These are phyloP conservation scores for Talaromyces marneffei DNA, from an alignment of 2,329 filamentous ascomycete genomes.

Conservation along the genomic window DNA sequence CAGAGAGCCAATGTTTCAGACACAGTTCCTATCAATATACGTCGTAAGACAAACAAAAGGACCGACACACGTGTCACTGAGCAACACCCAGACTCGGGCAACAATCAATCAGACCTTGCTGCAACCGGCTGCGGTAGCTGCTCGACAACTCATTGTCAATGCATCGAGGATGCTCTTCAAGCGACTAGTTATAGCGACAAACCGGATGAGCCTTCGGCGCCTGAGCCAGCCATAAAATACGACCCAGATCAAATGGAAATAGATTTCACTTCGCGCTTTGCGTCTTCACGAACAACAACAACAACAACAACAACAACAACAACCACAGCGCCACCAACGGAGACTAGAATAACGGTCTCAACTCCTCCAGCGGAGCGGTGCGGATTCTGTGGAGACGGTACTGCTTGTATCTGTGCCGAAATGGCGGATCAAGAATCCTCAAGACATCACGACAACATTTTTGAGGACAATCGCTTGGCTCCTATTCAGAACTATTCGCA, in stretches of 20 bases:
- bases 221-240: constrained; percentile 43
- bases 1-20: constrained; percentile 26
- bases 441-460: constrained; percentile 44
- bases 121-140: constrained; percentile 60
- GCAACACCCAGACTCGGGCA: background rate
- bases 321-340: background rate
- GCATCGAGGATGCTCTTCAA: constrained; percentile 52
- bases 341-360: background rate
- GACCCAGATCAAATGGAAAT: constrained; percentile 56
- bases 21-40: constrained; percentile 13
- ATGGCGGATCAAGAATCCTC: constrained; percentile 41
- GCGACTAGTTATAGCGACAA: constrained; percentile 31
- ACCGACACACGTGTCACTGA: background rate
- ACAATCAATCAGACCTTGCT: constrained; percentile 27
- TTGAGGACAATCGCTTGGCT: constrained; percentile 36
- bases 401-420: constrained; percentile 76
- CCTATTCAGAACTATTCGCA: constrained; percentile 44
- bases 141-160: constrained; percentile 57
- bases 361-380: constrained; percentile 56
- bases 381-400: constrained; percentile 77
- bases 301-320: background rate
- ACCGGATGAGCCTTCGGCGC: constrained; percentile 45
- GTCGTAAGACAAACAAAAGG: constrained; percentile 14
- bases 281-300: constrained; percentile 21
- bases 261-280: constrained; percentile 67